A percentile compares a stretch with the other conserved stretches of the same genome.
These are phyloP conservation scores for Nosema bombycis DNA, from an alignment of 371 early-diverging fungal species.

Conservation along the genomic window DNA sequence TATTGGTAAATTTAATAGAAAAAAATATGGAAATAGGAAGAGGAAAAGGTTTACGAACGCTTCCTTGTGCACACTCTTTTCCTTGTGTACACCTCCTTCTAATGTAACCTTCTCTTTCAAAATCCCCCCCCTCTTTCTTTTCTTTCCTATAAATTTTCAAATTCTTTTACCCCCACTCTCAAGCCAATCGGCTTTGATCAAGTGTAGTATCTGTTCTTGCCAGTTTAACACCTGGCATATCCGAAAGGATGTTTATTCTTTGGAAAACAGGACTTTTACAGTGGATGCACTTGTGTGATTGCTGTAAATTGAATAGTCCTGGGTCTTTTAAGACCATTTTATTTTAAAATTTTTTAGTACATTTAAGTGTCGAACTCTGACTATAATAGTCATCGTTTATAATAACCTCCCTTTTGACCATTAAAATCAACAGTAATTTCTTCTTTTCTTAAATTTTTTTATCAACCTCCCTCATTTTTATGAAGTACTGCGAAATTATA, in stretches of 20 bases:
- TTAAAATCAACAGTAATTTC: not conserved
- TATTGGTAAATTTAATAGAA: too few species aligned
- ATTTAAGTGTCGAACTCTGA: not conserved
- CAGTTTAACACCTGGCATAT: constrained; percentile 71
- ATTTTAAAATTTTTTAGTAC: not conserved
- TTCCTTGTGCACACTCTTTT: too few species aligned
- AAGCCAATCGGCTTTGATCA: constrained; percentile 74
- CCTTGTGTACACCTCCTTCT: too few species aligned
- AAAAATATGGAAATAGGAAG: too few species aligned
- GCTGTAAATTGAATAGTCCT: not conserved
- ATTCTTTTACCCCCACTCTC: constrained; percentile 67
- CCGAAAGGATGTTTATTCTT: constrained; percentile 28
- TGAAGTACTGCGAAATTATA: constrained; percentile 52
- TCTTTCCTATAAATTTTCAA: not conserved
- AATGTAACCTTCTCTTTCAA: not conserved
- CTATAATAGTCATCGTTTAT: too few species aligned
- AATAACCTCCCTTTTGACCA: constrained; percentile 12
- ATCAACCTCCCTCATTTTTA: constrained; percentile 12
- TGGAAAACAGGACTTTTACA: constrained; percentile 5
- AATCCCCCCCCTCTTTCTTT: not conserved
- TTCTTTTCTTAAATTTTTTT: constrained; percentile 1
- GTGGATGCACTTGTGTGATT: constrained; percentile 34
- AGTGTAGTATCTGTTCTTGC: constrained; percentile 76
- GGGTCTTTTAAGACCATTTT: not conserved
- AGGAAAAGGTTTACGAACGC: too few species aligned